Evolutionary conservation across 176 grass and related monocot species (phyloP), one percentile per base, ranked within the genome.

Genomic region (Eragrostis nindensis): DNA sequence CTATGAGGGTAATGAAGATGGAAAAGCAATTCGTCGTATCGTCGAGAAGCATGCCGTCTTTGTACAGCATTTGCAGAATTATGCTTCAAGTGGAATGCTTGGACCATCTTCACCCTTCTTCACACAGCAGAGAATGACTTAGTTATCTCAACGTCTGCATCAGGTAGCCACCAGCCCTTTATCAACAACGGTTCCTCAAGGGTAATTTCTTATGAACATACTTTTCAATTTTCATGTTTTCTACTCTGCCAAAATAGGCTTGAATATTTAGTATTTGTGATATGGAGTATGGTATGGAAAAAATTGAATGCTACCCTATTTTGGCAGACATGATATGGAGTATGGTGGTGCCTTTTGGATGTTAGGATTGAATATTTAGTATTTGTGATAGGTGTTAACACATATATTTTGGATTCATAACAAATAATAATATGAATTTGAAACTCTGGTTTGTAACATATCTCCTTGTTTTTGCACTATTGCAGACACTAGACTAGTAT

Each of bases 1-100:
- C 59, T 88, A 66, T 72, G 47, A 60, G 70, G 76, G 80, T 30
- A 88, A 60, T 40, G 66, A 60, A 73, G 67, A 88, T 59, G 71
- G 82, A 72, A 84, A 84, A 89, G 42, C 69, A 59, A 71, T 84
- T 84, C 27, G 13, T 13, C 29, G 3, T 79, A 62, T 57, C 64
- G 39, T 59, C 57, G 52, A 54, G 67, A 44, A 79, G 67, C 74
- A 47, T 41, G 7, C 42, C 39, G 41, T 84, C 36, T 45, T 76
- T 55, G 49, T 70, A 64, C 82, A 81, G 64, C 71, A 84, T 65
- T 25, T 44, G 61, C 69, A 71, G 70, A 85, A 85, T 81, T 53
- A 66, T 70, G 77, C 77, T 80, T 55, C 66, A 47, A 70, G 44
- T 54, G 82, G 81, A 15, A 80, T 75, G 22, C 16, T 75, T 64